Evolutionary conservation across 208 protist genomes (phyloP), one percentile per base, ranked within the genome.

Genomic region (Acanthamoeba royreba): DNA sequence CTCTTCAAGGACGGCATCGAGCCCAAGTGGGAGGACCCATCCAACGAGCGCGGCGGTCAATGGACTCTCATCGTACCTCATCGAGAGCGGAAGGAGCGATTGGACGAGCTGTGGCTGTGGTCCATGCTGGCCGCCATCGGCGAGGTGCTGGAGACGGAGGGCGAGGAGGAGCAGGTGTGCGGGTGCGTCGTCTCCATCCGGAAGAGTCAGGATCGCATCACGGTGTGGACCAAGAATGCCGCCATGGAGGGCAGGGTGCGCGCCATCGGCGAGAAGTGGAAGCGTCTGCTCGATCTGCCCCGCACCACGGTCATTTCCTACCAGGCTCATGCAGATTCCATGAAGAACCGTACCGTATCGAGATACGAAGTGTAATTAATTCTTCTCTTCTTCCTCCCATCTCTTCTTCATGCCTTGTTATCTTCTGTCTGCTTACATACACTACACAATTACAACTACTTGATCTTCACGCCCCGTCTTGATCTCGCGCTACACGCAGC

Each of bases 1-100:
- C 97, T 99, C 42, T 99, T 99, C 95, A 98, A 98, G 31, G 97
- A 98, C 81, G 98, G 98, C 63, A 98, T 99, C 81, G 97, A 98
- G 93, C 98, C 98, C 74, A 98, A 98, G 96, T 99, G 98, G 98
- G 98, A 99, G 94, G 98, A 99, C 94, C 92, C 95, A n/a, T 94
- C 95, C 15, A 99, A 99, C 95, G 95, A 96, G 31, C 90, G 97
- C 79, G 98, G 98, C 53, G 98, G 98, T 86, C 98, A 98, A 89
- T 95, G 97, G 85, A 89, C 97, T 31, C 40, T 49, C 52, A 94
- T 42, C 49, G 49, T 88, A 22, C 46, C 53, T 33, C 58, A 74
- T 19, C 28, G 22, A 38, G 33, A 92, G 22, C 40, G 87, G 49
- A 95, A 46, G 28, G 94, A 74, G 22, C 63, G 92, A 33, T 47